Conservation (phyloP, 2,329 filamentous ascomycete genomes). For the Gaeumannomyces tritici region DNA sequence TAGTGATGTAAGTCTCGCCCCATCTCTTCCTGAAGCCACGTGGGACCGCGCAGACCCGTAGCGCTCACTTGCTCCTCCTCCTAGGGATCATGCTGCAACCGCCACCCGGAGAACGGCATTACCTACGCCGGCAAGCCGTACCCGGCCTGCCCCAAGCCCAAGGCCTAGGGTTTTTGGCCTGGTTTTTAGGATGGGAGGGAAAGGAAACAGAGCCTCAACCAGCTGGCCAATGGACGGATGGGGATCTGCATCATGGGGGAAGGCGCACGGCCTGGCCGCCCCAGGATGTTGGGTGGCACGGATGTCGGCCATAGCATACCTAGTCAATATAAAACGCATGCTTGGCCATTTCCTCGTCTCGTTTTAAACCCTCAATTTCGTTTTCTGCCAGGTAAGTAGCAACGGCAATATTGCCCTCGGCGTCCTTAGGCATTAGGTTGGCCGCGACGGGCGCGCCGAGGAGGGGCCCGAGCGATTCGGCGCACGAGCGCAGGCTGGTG, state of each 20-base stretch:
- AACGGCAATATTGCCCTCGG: slow-evolving; percentile 31
- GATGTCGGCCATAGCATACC: too few relatives aligned
- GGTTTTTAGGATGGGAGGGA: too few relatives aligned
- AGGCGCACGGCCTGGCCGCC: too few relatives aligned
- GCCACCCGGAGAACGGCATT: background rate
- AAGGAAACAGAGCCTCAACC: too few relatives aligned
- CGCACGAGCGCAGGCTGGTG: slow-evolving; percentile 33
- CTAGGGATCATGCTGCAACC: background rate
- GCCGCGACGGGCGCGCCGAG: slow-evolving; percentile 36
- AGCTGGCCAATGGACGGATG: too few relatives aligned
- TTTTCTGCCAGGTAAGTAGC: slow-evolving; percentile 34
- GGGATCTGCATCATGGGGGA: too few relatives aligned
- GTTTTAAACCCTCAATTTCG: slow-evolving; percentile 33
- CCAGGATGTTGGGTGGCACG: too few relatives aligned
- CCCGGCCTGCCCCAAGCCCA: background rate
- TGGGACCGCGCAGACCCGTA: too few relatives aligned
- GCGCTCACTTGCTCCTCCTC: too few relatives aligned
- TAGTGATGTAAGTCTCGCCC: background rate
- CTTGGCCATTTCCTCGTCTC: slow-evolving; percentile 30
- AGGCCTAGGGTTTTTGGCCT: too few relatives aligned
- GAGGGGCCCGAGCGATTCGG: slow-evolving; percentile 34
- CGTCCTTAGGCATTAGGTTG: slow-evolving; percentile 34
- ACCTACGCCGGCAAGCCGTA: background rate
- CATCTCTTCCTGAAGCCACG: too few relatives aligned
- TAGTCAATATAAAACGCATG: slow-evolving; percentile 25